These are phyloP conservation scores for Pythium pectinolyticum DNA, from an alignment of 352 stramenopile genomes.

Conservation along the genomic window DNA sequence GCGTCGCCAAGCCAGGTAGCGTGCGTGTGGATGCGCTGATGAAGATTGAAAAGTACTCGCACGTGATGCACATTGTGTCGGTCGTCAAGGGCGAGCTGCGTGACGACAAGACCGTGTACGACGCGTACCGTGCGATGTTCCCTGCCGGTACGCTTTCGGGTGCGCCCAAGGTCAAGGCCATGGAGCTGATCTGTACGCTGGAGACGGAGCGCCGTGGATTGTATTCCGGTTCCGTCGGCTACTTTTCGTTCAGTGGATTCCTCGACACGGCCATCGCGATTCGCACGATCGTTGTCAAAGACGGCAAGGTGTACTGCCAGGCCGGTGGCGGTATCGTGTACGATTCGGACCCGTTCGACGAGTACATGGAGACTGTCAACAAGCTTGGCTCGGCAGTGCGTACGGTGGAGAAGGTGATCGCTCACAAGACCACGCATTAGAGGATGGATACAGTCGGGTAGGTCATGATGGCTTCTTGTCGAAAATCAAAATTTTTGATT, in stretches of 20 bases:
- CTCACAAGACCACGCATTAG: constrained; percentile 35
- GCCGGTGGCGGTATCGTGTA: constrained; percentile 88
- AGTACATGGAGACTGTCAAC: constrained; percentile 91
- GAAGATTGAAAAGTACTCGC: constrained; percentile 91
- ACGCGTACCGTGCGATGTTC: constrained; percentile 89
- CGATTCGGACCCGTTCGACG: constrained; percentile 82
- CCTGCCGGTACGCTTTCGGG: constrained; percentile 85
- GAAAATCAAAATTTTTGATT: not conserved
- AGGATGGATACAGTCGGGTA: constrained; percentile 15
- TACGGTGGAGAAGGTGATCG: constrained; percentile 80
- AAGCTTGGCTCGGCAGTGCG: constrained; percentile 84
- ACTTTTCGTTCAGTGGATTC: constrained; percentile 85
- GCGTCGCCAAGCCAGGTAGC: constrained; percentile 76
- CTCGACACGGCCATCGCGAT: constrained; percentile 90
- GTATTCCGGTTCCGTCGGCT: constrained; percentile 87
- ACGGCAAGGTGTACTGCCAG: constrained; percentile 80
- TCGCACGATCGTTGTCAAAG: constrained; percentile 84
- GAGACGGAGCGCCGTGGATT: constrained; percentile 80
- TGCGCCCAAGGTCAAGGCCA: constrained; percentile 88
- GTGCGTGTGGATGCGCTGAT: constrained; percentile 87
- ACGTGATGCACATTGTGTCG: constrained; percentile 92
- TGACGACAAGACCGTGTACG: constrained; percentile 81
- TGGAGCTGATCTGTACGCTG: constrained; percentile 87
- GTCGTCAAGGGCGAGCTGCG: constrained; percentile 84
- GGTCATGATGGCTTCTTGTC: not conserved